phyloP scores from a whole-genome alignment of 2,329 filamentous ascomycete species.

The Colletotrichum sp. region DNA sequence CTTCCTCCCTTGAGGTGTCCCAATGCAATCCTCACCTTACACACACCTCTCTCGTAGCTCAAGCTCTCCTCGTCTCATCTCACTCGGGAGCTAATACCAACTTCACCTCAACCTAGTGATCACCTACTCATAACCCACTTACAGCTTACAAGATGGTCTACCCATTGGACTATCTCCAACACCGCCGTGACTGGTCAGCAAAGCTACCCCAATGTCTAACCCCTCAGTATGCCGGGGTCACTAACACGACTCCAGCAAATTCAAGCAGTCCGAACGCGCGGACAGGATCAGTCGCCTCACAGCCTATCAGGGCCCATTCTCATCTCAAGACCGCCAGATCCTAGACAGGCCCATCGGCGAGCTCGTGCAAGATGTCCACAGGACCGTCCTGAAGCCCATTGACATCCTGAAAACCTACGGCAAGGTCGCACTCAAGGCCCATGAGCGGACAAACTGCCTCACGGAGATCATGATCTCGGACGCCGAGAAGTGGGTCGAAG shows the following conservation, averaged over 20 bases:
- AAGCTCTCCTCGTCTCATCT: neutral
- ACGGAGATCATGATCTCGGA: slow-evolving; percentile 85
- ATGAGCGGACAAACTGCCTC: slow-evolving; percentile 85
- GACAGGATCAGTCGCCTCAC: slow-evolving; percentile 71
- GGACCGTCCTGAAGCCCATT: slow-evolving; percentile 66
- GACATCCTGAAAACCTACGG: slow-evolving; percentile 86
- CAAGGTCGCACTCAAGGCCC: slow-evolving; percentile 83
- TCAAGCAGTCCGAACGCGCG: slow-evolving; percentile 80
- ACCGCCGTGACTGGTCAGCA: slow-evolving; percentile 72
- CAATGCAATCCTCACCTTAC: neutral
- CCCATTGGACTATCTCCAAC: slow-evolving; percentile 68
- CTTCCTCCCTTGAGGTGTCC: neutral
- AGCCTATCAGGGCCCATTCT: slow-evolving; percentile 70
- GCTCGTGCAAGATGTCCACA: slow-evolving; percentile 79
- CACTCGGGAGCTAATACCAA: neutral
- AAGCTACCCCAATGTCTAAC: neutral
- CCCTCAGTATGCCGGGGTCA: neutral
- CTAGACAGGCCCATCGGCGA: slow-evolving; percentile 77
- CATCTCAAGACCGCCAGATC: slow-evolving; percentile 67
- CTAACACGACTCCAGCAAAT: slow-evolving; percentile 59
- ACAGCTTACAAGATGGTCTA: slow-evolving; percentile 18
- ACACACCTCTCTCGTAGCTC: neutral
- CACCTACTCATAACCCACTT: neutral
- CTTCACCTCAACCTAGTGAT: neutral
- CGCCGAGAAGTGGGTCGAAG: slow-evolving; percentile 73